Base-by-base conservation (phyloP, 352 stramenopile species). In the Blastocystis sp. region DNA sequence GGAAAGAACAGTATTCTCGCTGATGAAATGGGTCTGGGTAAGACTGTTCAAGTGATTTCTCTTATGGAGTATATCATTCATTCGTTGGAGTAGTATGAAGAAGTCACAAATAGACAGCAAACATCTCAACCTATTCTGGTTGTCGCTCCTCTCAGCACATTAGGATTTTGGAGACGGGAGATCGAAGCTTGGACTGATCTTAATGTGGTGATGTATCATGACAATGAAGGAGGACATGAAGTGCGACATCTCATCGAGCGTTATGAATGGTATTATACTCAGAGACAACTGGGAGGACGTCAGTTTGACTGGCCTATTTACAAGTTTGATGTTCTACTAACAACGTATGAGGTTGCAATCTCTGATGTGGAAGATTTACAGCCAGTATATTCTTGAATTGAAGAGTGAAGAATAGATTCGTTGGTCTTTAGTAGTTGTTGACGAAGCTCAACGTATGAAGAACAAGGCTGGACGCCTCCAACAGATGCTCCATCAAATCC, bases 381-480 rank as follows among this genome's bases (percentile, higher is more conserved):
- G 78, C 87, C 88, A 27, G 86, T 86, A 77, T 0, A 35, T 59
- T 12, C n/a, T 29, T 66, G 54, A 58, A 80, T 9, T 63, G 35
- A 24, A 29, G 21, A 37, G 11, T 89, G 0, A 49, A 9, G 32
- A 95, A 14, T 89, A 91, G 24, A 95, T 99, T 71, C 91, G 94
- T 66, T 99, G 96, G 96, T 92, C 96, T 35, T 93, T 97, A 37
- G 90, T 99, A 43, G 94, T 99, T 9, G 97, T 99, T 24, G 96
- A 99, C 89, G 96, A 99, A 92, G 97, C 95, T 0, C 97, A 99
- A 89, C 94, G 97, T 77, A 92, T 99, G 42, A 99, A 99, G 90
- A 98, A 98, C 87, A 93, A 94, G 5, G 94, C 97, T 71, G 93
- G 94, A 14, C 95, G 95, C 87, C 90, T 98, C 0, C 93, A 97